These are phyloP conservation scores for Camellia granthamiana DNA, from an alignment of 148 eudicot genomes.

Conservation along the genomic window DNA sequence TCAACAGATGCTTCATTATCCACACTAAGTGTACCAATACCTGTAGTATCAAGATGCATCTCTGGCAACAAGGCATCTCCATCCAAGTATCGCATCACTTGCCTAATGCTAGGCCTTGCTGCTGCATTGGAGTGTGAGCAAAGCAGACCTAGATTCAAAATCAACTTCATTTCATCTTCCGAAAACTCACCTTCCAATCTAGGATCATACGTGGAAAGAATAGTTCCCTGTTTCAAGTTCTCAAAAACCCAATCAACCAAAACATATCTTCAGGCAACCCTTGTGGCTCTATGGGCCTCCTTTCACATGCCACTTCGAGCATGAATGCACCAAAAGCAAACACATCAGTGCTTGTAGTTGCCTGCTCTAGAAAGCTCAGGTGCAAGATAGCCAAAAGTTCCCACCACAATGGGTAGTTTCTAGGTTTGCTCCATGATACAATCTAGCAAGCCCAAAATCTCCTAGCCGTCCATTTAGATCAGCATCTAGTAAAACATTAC, in stretches of 20 bases:
- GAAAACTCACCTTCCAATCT: conserved; percentile 23
- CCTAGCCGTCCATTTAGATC: conserved; percentile 40
- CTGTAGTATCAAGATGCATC: conserved; percentile 11
- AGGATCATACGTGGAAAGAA: conserved; percentile 28
- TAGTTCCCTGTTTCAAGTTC: conserved; percentile 28
- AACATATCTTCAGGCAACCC: neutral
- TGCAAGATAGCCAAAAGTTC: conserved; percentile 44
- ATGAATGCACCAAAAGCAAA: conserved; percentile 9
- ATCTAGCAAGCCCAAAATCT: conserved; percentile 45
- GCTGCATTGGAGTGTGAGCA: conserved; percentile 34
- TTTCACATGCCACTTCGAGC: neutral
- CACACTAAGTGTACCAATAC: neutral
- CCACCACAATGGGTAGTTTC: conserved; percentile 36
- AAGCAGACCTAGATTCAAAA: conserved; percentile 34
- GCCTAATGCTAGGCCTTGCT: conserved; percentile 40
- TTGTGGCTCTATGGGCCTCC: neutral
- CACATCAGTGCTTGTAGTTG: conserved; percentile 38
- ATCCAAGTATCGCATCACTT: conserved; percentile 31
- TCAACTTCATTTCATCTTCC: conserved; percentile 30
- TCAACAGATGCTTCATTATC: neutral
- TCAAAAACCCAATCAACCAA: conserved; percentile 30
- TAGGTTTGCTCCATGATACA: conserved; percentile 29
- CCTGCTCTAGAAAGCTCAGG: conserved; percentile 37
- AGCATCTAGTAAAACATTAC: neutral
- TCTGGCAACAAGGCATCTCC: conserved; percentile 16